Conservation (phyloP, 176 grass and related monocot genomes). For the Calamus simplicifolius region DNA sequence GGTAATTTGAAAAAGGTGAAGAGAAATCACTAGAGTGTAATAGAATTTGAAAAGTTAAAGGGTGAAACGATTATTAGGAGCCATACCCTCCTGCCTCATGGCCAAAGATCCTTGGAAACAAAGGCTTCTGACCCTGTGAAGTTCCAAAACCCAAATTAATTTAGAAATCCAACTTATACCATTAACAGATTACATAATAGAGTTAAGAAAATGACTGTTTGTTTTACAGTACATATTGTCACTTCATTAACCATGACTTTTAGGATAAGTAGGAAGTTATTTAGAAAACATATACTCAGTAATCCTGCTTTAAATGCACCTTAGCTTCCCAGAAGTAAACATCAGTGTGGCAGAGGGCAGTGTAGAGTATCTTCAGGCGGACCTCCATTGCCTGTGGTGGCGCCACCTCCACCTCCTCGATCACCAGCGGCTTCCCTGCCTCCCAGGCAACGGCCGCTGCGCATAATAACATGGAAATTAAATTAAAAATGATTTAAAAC, state of each 20-base stretch:
- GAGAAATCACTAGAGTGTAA: no score
- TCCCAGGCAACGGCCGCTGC: slow-evolving; percentile 88
- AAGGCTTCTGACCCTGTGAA: slow-evolving; percentile 1
- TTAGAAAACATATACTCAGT: no score
- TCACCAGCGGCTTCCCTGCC: slow-evolving; percentile 65
- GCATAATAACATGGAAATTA: background rate
- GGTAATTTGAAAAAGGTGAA: no score
- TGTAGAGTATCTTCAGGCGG: slow-evolving; percentile 65
- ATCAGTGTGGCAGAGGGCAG: slow-evolving; percentile 79
- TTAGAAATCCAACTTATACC: slow-evolving; percentile 17
- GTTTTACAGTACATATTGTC: no score
- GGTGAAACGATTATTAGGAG: background rate
- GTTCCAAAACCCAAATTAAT: background rate
- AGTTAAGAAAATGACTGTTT: background rate
- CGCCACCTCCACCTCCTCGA: slow-evolving; percentile 82
- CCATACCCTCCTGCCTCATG: slow-evolving; percentile 9
- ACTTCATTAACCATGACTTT: no score
- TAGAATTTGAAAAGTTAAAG: no score
- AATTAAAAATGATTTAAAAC: background rate
- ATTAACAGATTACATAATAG: background rate
- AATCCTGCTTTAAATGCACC: slow-evolving; percentile 14
- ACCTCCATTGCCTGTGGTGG: slow-evolving; percentile 89
- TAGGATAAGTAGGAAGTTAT: no score
- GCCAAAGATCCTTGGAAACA: slow-evolving; percentile 7
- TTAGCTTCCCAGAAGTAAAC: slow-evolving; percentile 97